Conservation (phyloP, 1,139 yeast genomes). For the Yamadazyma diospyri region DNA sequence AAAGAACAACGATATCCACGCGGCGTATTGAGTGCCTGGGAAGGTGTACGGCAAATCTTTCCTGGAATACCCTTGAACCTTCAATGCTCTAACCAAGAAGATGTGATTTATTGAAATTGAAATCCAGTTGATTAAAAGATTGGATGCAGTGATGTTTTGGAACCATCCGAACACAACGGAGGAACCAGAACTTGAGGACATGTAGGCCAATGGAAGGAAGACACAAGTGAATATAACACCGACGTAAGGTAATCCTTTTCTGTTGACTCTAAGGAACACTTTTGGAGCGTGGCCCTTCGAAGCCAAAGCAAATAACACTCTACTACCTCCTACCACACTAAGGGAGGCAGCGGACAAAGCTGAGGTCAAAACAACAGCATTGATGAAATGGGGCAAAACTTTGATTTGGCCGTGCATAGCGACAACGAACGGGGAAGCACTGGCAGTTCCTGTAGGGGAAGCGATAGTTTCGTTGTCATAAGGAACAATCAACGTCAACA, state of each 20-base stretch:
- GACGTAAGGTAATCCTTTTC: slow-evolving; percentile 36
- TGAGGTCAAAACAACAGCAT: slow-evolving; percentile 48
- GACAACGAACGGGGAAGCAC: slow-evolving; percentile 41
- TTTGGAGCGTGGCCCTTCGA: slow-evolving; percentile 38
- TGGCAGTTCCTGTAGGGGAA: slow-evolving; percentile 26
- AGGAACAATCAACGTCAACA: slow-evolving; percentile 45
- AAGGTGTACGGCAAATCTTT: slow-evolving; percentile 27
- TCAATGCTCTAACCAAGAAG: slow-evolving; percentile 24
- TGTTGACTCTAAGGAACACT: slow-evolving; percentile 29
- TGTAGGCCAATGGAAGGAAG: slow-evolving; percentile 61
- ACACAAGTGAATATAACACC: slow-evolving; percentile 37
- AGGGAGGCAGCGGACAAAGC: slow-evolving; percentile 54
- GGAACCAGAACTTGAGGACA: slow-evolving; percentile 23
- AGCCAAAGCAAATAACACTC: slow-evolving; percentile 49
- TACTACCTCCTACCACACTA: slow-evolving; percentile 48
- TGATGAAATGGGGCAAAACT: slow-evolving; percentile 47
- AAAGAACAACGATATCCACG: slow-evolving; percentile 34
- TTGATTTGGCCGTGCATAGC: slow-evolving; percentile 38
- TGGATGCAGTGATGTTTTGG: slow-evolving; percentile 37
- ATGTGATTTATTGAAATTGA: slow-evolving; percentile 30
- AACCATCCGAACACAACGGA: slow-evolving; percentile 41
- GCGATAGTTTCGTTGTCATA: slow-evolving; percentile 31
- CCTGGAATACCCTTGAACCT: slow-evolving; percentile 29
- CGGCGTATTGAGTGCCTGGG: slow-evolving; percentile 23
- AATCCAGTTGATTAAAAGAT: slow-evolving; percentile 39